Evolutionary conservation across 2,329 filamentous ascomycete species (phyloP).

Genomic region (Chaetomiaceae sp.): DNA sequence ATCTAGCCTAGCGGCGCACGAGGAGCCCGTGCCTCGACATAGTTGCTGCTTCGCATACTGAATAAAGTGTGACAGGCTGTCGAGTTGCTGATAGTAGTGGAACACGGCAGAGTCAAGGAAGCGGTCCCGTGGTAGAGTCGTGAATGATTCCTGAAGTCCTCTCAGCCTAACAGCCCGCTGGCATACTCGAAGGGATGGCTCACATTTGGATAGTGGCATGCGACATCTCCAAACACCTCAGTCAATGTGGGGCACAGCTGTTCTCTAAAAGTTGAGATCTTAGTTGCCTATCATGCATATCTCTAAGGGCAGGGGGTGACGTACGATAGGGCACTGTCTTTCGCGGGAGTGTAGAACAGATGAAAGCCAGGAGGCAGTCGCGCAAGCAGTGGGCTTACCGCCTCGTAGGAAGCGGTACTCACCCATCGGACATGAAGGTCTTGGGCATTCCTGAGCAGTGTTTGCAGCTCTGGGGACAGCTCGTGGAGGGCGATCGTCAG

Average conservation of each 20-base stretch:
- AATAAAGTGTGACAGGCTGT: slow-evolving; percentile 49
- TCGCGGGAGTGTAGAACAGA: slow-evolving; percentile 63
- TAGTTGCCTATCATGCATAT: neutral
- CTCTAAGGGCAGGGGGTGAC: slow-evolving; percentile 1
- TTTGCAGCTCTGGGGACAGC: slow-evolving; percentile 60
- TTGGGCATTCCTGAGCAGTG: slow-evolving; percentile 56
- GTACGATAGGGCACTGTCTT: slow-evolving; percentile 28
- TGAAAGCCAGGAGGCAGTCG: slow-evolving; percentile 76
- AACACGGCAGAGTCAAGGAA: slow-evolving; percentile 57
- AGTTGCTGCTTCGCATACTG: slow-evolving; percentile 45
- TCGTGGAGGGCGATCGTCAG: slow-evolving; percentile 68
- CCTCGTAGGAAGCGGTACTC: slow-evolving; percentile 50
- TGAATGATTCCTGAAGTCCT: slow-evolving; percentile 51
- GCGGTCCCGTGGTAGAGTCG: slow-evolving; percentile 45
- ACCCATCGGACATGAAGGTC: slow-evolving; percentile 78
- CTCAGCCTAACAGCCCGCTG: neutral
- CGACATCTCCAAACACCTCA: slow-evolving; percentile 29
- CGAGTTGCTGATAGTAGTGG: slow-evolving; percentile 65
- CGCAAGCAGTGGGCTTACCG: slow-evolving; percentile 65
- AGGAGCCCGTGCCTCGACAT: slow-evolving; percentile 41
- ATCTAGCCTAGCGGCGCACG: slow-evolving; percentile 45
- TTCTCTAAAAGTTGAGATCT: slow-evolving; percentile 16
- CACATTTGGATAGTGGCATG: slow-evolving; percentile 32
- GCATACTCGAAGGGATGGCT: neutral
- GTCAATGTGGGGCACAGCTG: slow-evolving; percentile 29